Conservation (phyloP, 208 protist species). For the Acanthamoeba culbertsoni region DNA sequence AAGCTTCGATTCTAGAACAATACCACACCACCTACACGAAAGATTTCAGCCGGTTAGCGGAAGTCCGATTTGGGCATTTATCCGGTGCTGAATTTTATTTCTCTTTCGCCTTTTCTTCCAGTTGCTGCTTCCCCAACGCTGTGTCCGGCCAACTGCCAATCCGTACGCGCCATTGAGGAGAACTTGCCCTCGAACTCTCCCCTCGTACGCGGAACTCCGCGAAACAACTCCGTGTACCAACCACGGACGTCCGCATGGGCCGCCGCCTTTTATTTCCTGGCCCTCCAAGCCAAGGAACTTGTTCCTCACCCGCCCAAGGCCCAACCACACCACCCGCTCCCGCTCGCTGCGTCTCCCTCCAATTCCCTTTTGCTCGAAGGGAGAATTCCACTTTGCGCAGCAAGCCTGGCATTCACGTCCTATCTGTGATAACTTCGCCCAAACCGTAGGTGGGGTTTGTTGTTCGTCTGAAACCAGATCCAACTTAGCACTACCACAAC, state of each 20-base stretch:
- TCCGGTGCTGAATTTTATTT: not conserved
- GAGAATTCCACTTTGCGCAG: too few relatives aligned
- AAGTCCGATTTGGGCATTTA: too few relatives aligned
- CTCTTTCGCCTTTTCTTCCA: not conserved
- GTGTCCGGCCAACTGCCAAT: not conserved
- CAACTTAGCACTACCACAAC: not conserved
- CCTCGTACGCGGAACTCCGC: not conserved
- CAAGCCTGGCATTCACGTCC: too few relatives aligned
- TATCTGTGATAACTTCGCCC: too few relatives aligned
- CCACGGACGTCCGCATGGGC: not conserved
- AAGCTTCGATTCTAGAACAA: not conserved
- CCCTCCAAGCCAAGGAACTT: not conserved
- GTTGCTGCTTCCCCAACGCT: not conserved
- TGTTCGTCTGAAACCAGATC: too few relatives aligned
- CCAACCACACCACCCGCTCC: not conserved
- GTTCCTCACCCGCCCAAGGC: not conserved
- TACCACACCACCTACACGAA: not conserved
- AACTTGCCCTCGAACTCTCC: not conserved
- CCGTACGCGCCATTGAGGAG: not conserved
- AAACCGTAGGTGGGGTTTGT: too few relatives aligned
- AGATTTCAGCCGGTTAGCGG: not conserved
- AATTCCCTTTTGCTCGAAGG: not conserved
- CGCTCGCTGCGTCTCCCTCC: not conserved
- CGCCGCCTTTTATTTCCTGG: not conserved
- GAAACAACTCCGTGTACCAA: not conserved